A percentile compares a stretch with the other conserved stretches of the same genome.
phyloP scores from a whole-genome alignment of 441 rosid species.

The Erodium texanum region DNA sequence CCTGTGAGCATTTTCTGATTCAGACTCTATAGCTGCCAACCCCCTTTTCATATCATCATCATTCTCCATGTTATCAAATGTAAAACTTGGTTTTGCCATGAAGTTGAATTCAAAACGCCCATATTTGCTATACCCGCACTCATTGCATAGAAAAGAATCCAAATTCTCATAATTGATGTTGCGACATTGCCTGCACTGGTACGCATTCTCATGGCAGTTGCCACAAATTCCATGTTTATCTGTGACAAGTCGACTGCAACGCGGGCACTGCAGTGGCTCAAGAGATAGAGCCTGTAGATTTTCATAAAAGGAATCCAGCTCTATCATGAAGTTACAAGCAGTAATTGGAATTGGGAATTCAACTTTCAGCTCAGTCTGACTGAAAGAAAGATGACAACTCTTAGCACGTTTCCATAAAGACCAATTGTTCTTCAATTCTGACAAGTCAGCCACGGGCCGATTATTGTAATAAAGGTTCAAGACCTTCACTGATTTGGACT shows the following conservation, averaged over 20 bases:
- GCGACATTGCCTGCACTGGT: slow-evolving; percentile 99
- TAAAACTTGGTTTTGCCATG: slow-evolving; percentile 99
- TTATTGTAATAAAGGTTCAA: slow-evolving; percentile 96
- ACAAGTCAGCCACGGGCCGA: slow-evolving; percentile 94
- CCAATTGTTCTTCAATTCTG: slow-evolving; percentile 99
- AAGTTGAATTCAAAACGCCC: slow-evolving; percentile 99
- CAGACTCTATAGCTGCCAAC: slow-evolving; percentile 94
- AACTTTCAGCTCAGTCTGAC: slow-evolving; percentile 98
- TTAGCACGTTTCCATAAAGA: slow-evolving; percentile 99
- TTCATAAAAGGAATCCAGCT: slow-evolving; percentile 99
- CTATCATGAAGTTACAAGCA: slow-evolving; percentile 99
- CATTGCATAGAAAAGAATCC: slow-evolving; percentile 99
- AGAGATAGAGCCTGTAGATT: slow-evolving; percentile 99
- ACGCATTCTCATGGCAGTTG: slow-evolving; percentile 99
- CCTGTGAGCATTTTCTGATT: slow-evolving; percentile 99
- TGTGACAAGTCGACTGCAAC: slow-evolving; percentile 96
- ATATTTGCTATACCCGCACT: slow-evolving; percentile 99
- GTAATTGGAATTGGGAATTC: slow-evolving; percentile 99
- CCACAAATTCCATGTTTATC: slow-evolving; percentile 98
- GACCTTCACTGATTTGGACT: slow-evolving; percentile 97
- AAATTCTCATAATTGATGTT: slow-evolving; percentile 97
- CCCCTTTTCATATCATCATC: slow-evolving; percentile 99
- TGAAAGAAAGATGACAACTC: slow-evolving; percentile 97
- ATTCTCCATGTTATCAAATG: slow-evolving; percentile 98
- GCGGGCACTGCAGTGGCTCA: slow-evolving; percentile 99